phyloP scores from a whole-genome alignment of 768 basidiomycete species.

The Termitomyces sp. region DNA sequence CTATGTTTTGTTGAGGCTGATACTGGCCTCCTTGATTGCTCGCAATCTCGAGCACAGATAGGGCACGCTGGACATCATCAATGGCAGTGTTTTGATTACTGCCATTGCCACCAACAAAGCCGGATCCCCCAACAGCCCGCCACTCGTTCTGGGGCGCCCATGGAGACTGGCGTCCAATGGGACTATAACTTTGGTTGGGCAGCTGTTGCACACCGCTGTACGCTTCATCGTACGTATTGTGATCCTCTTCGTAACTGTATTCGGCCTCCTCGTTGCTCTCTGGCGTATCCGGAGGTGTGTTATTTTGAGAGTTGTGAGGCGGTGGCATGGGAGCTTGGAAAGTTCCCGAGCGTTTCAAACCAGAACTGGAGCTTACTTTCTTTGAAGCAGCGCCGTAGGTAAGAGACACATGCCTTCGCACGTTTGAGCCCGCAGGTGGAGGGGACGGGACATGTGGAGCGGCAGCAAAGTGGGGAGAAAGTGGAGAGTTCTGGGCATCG shows the following conservation, averaged over 20 bases:
- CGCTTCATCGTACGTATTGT: conserved; percentile 52
- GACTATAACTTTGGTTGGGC: conserved; percentile 32
- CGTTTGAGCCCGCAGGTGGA: conserved; percentile 62
- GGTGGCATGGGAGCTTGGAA: conserved; percentile 49
- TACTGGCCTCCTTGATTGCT: conserved; percentile 24
- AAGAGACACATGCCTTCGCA: conserved; percentile 76
- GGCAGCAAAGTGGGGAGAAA: conserved; percentile 55
- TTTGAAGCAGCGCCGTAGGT: conserved; percentile 62
- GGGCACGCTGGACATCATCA: conserved; percentile 73
- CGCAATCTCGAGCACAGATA: conserved; percentile 62
- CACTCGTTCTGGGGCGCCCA: conserved; percentile 64
- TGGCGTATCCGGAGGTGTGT: conserved; percentile 33
- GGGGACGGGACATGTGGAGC: conserved; percentile 55
- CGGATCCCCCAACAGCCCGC: conserved; percentile 31
- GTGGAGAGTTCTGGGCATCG: conserved; percentile 50
- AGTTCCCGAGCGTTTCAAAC: conserved; percentile 74
- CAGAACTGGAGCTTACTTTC: conserved; percentile 34
- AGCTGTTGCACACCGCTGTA: conserved; percentile 38
- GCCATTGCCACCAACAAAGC: conserved; percentile 12
- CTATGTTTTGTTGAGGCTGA: conserved; percentile 21
- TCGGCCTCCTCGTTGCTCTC: conserved; percentile 47
- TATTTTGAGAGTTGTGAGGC: conserved; percentile 26
- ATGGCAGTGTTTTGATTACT: conserved; percentile 33
- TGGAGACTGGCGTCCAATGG: conserved; percentile 58
- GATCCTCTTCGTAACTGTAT: conserved; percentile 45